Evolutionary conservation across 345 rosid genomes (phyloP).

Genomic region (Aquilaria sinensis): DNA sequence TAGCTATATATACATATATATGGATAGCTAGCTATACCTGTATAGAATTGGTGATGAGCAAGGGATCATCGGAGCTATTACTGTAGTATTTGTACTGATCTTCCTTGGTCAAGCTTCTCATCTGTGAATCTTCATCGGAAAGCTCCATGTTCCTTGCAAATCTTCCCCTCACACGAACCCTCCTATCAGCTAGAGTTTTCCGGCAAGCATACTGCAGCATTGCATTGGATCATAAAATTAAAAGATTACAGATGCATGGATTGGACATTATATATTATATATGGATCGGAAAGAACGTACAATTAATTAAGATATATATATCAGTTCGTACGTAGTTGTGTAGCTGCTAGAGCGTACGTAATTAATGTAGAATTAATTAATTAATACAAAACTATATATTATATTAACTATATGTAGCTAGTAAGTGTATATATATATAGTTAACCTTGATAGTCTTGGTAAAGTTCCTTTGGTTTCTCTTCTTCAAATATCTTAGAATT

Average conservation of each 20-base stretch:
- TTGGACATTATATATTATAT: background rate
- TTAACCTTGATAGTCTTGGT: conserved; percentile 90
- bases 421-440: background rate
- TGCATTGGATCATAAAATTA: too few relatives aligned
- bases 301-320: too few relatives aligned
- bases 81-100: conserved; percentile 29
- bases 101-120: conserved; percentile 23
- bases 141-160: conserved; percentile 73
- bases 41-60: conserved; percentile 29
- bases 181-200: conserved; percentile 83
- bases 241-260: too few relatives aligned
- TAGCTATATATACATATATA: background rate
- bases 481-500: conserved; percentile 77
- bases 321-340: too few relatives aligned
- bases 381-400: too few relatives aligned
- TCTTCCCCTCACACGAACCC: conserved; percentile 87
- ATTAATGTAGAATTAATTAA: too few relatives aligned
- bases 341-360: too few relatives aligned
- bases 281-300: too few relatives aligned
- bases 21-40: background rate
- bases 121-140: conserved; percentile 39
- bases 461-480: conserved; percentile 88
- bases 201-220: conserved; percentile 76
- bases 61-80: conserved; percentile 29
- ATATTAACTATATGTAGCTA: background rate